Evolutionary conservation across 2,329 filamentous ascomycete genomes (phyloP).

Genomic region (Aspergillus ustus): DNA sequence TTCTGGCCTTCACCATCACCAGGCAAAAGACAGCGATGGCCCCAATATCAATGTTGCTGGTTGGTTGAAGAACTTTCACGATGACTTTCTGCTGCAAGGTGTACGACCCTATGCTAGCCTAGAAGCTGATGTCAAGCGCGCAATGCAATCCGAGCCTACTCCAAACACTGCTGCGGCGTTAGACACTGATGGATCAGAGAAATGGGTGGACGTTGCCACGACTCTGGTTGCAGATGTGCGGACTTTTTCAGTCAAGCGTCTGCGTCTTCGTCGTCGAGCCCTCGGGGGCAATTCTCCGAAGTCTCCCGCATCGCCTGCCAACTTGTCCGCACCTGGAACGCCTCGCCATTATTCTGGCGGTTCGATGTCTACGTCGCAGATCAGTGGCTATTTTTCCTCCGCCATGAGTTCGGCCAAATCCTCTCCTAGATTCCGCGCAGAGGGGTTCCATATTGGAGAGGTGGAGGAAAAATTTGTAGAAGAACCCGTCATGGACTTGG

Average conservation of each 20-base stretch:
- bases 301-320: slow-evolving; percentile 27
- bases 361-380: slow-evolving; percentile 31
- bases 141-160: slow-evolving; percentile 61
- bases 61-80: slow-evolving; percentile 61
- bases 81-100: slow-evolving; percentile 64
- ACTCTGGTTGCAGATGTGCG: slow-evolving; percentile 61
- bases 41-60: slow-evolving; percentile 61
- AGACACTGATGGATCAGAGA: slow-evolving; percentile 42
- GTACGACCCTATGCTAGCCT: slow-evolving; percentile 59
- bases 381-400: slow-evolving; percentile 32
- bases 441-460: slow-evolving; percentile 31
- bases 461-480: slow-evolving; percentile 58
- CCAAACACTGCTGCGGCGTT: slow-evolving; percentile 41
- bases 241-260: slow-evolving; percentile 59
- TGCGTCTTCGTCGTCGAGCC: slow-evolving; percentile 57
- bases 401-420: slow-evolving; percentile 31
- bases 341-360: slow-evolving; percentile 32
- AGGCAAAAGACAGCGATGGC: slow-evolving; percentile 45
- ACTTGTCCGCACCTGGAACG: slow-evolving; percentile 29
- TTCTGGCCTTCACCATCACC: slow-evolving; percentile 37
- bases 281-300: slow-evolving; percentile 23
- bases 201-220: slow-evolving; percentile 62
- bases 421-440: slow-evolving; percentile 21
- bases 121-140: slow-evolving; percentile 59
- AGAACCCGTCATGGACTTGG: slow-evolving; percentile 62